Evolutionary conservation across 306 rosid species (phyloP), one percentile per base, ranked within the genome.

Genomic region (Sindora glabra): DNA sequence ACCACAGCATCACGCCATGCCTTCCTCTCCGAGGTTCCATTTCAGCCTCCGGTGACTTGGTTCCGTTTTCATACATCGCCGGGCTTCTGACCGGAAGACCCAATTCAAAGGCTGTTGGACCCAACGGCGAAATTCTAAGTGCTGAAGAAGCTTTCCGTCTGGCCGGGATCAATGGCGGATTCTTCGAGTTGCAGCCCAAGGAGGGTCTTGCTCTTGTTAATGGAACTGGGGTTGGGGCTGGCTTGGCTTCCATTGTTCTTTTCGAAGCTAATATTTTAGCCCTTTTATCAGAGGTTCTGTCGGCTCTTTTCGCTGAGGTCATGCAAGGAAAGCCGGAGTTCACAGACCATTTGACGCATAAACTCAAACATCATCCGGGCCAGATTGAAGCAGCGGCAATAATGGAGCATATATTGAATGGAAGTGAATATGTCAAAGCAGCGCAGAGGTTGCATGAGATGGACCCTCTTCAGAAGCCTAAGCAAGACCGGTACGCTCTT

Each of bases 201-300:
- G 81, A 76, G 47, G 81, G 81, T 25, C 73, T 76, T 40, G 67
- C 81, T 7, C 74, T 74, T 64, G 81, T 79, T 19, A 75, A 71
- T 72, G 85, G 85, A 19, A 79, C 85, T 18, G 74, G 81, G 3
- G 79, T 75, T 68, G 79, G 85, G 7, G 62, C 74, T 62, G 78
- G 76, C 27, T 56, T 71, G 24, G 81, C 74, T 34, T 77, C 71
- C 37, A 2, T 67, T 4, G 81, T 67, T 42, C 55, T 71, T 11
- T 76, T 71, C 46, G 74, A 71, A 24, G 77, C 77, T 25, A 75
- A 76, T 22, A 61, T 75, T 29, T 64, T 75, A 55, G 56, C 71
- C 11, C 6, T 75, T n/a, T 62, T 75, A 15, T 72, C 76, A 2
- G 74, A 64, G 38, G 64, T 79, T 14, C 15, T 75, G 22, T 75